Conservation (phyloP, 805 yeast species). For the Diddensiella santjacobensis region DNA sequence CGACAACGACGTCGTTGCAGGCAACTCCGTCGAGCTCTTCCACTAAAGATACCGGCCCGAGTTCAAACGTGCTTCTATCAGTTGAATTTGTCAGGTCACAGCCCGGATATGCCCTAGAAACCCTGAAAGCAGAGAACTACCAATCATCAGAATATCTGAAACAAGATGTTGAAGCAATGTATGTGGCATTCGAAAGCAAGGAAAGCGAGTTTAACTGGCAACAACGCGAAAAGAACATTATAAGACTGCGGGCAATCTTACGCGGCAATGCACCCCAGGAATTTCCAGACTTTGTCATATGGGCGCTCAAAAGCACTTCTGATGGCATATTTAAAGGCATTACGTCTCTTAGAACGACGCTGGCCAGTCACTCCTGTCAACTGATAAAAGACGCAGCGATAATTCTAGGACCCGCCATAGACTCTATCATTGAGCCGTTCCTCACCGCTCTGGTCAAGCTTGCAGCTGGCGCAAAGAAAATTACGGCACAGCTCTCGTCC, state of each 20-base stretch:
- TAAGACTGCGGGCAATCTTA: slow-evolving; percentile 54
- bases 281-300: slow-evolving; percentile 33
- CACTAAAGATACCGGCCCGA: background rate
- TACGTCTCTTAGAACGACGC: slow-evolving; percentile 76
- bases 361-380: slow-evolving; percentile 72
- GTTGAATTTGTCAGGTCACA: slow-evolving; percentile 23
- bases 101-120: slow-evolving; percentile 40
- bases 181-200: slow-evolving; percentile 52
- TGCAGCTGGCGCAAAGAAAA: slow-evolving; percentile 58
- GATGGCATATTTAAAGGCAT: slow-evolving; percentile 66
- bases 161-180: slow-evolving; percentile 31
- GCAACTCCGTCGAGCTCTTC: background rate
- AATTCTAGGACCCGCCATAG: slow-evolving; percentile 25
- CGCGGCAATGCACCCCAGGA: slow-evolving; percentile 51
- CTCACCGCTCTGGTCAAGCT: slow-evolving; percentile 48
- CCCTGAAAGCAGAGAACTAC: slow-evolving; percentile 34
- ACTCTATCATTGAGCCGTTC: slow-evolving; percentile 46
- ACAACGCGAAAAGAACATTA: slow-evolving; percentile 58
- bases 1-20: slow-evolving; percentile 6
- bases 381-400: slow-evolving; percentile 58
- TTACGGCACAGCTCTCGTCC: slow-evolving; percentile 51
- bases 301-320: slow-evolving; percentile 41
- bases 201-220: slow-evolving; percentile 92
- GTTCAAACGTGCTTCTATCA: slow-evolving; percentile 6
- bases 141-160: slow-evolving; percentile 30